Base-by-base conservation (phyloP, 345 rosid genomes). In the Cardamine resedifolia region DNA sequence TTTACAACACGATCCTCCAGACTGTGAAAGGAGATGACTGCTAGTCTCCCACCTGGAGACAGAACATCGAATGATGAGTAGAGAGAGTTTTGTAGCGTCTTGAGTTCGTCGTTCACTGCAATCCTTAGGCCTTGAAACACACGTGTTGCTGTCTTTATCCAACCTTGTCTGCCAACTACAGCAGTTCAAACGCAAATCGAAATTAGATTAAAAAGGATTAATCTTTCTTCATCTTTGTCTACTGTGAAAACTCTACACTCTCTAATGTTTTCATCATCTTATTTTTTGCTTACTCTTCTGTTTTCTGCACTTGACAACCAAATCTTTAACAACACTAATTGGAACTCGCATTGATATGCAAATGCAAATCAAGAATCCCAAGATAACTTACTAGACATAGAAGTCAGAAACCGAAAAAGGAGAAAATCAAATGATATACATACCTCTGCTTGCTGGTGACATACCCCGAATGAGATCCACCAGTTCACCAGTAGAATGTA, bases 111-210 rank as follows among this genome's bases (percentile, higher is more conserved):
- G 34, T 94, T 94, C 36, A 94, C 98, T 33, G 97, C 96, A 21
- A 90, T 94, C 73, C 98, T 81, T 53, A 94, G 84, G 23, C 96
- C 95, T 77, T 94, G 98, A 63, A 91, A 94, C 62, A 91, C 97
- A 51, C 96, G 83, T 27, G 92, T 89, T 33, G 98, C 98, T n/a
- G 96, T 89, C 79, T 94, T 91, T 77, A 94, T 83, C 97, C 96
- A 94, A 65, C 98, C 97, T 81, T 85, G 98, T 80, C 97, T 85
- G 55, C 97, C 92, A 48, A 85, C 97, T 88, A 73, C n/a, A 64
- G 20, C 36, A 76, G 65, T 63, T 76, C 11, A 51, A 56, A 64
- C 11, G 41, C 19, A 51, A 7, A 26, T 27, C 15, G 3, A 7
- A 19, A 11, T 14, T 1, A 58, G 26, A 53, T 7, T n/a, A 4